Evolutionary conservation across 2,329 filamentous ascomycete genomes (phyloP).

Genomic region (Endocalyx cinctus): DNA sequence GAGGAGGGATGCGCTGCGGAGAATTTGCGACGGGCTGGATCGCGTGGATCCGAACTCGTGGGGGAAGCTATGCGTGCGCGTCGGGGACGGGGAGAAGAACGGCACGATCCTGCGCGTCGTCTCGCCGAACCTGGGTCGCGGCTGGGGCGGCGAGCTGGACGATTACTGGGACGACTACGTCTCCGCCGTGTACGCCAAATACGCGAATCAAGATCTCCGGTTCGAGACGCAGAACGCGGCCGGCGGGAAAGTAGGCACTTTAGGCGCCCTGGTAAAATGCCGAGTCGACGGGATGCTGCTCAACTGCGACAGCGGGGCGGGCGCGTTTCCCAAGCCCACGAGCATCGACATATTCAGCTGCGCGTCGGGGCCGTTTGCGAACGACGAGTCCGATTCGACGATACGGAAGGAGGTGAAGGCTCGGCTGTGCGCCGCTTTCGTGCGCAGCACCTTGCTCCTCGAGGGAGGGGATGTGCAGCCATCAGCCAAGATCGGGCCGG

Average conservation of each 20-base stretch:
- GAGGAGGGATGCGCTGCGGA: constrained; percentile 24
- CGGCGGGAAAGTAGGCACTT: constrained; percentile 7
- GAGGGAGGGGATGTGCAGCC: constrained; percentile 40
- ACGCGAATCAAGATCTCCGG: constrained; percentile 27
- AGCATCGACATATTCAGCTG: constrained; percentile 44
- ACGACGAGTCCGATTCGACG: constrained; percentile 12
- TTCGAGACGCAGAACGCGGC: constrained; percentile 36
- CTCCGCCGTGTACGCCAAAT: constrained; percentile 36
- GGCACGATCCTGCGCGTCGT: constrained; percentile 35
- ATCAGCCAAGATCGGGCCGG: constrained; percentile 18
- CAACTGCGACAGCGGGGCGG: constrained; percentile 33
- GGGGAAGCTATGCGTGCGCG: constrained; percentile 32
- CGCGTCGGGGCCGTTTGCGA: constrained; percentile 38
- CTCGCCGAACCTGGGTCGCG: constrained; percentile 28
- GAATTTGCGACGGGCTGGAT: constrained; percentile 33
- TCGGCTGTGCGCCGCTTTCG: constrained; percentile 43
- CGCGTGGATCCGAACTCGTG: constrained; percentile 29
- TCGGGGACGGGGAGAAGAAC: constrained; percentile 20
- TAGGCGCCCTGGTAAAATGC: constrained; percentile 29
- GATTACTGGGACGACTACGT: constrained; percentile 41
- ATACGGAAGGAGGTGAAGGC: constrained; percentile 36
- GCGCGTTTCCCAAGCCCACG: constrained; percentile 34
- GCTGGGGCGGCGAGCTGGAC: constrained; percentile 22
- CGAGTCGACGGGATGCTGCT: constrained; percentile 26
- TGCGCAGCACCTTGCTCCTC: constrained; percentile 38